Percentiles rank a stretch among this genome's conserved stretches.
Conservation (phyloP, 352 stramenopile genomes). For the Phytopythium aichiense region DNA sequence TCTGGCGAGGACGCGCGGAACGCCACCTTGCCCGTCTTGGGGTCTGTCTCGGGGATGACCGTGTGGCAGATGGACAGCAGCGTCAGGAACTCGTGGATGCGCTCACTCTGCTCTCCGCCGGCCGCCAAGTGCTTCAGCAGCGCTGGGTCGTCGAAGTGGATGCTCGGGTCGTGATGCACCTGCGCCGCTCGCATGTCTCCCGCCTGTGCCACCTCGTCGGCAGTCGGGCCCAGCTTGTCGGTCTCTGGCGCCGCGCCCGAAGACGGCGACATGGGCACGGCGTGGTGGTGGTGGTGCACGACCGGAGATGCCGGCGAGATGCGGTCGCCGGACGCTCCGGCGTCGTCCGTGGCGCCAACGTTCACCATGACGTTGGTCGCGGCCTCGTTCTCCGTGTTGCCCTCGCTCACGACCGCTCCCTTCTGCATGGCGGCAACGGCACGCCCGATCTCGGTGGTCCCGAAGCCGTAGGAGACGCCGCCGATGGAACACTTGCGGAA, state of each 20-base stretch:
- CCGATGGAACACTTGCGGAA: constrained; percentile 91
- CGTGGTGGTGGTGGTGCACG: not conserved
- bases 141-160: constrained; percentile 54
- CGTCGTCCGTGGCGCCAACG: constrained; percentile 1
- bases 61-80: constrained; percentile 62
- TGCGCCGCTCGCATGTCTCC: constrained; percentile 29
- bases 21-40: constrained; percentile 36
- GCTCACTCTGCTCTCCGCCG: constrained; percentile 28
- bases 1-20: constrained; percentile 61
- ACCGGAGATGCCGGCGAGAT: constrained; percentile 6
- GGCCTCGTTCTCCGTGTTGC: not conserved
- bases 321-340: not conserved
- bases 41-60: constrained; percentile 62
- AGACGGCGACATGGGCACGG: not conserved
- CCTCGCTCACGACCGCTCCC: not conserved
- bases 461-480: constrained; percentile 78
- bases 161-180: constrained; percentile 43
- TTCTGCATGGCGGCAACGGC: constrained; percentile 73
- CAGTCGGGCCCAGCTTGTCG: constrained; percentile 6
- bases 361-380: not conserved
- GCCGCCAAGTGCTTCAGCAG: constrained; percentile 29
- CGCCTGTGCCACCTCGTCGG: not conserved
- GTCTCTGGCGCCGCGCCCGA: not conserved
- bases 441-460: constrained; percentile 91
- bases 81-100: constrained; percentile 56